Conservation (phyloP, 129 eudicot species). For the Dittrichia graveolens region DNA sequence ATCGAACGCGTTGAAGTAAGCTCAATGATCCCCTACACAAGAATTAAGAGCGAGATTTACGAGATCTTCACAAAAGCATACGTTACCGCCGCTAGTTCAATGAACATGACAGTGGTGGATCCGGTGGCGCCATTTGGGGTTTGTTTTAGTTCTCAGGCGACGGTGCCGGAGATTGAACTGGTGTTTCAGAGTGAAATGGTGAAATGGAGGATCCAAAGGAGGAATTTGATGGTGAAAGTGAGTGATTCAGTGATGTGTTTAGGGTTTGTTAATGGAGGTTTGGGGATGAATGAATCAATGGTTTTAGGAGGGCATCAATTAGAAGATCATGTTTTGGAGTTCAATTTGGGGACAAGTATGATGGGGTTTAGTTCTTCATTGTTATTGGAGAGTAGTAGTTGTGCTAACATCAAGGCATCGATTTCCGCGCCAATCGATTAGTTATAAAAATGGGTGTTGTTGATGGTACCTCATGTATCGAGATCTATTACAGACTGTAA, state of each 20-base stretch:
- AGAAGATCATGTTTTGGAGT: slow-evolving; percentile 77
- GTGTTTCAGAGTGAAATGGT: slow-evolving; percentile 81
- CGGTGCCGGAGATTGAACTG: slow-evolving; percentile 61
- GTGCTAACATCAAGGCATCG: slow-evolving; percentile 40
- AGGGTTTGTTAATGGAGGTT: slow-evolving; percentile 82
- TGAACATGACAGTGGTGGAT: slow-evolving; percentile 55
- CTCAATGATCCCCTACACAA: slow-evolving; percentile 60
- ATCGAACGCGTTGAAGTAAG: slow-evolving; percentile 48
- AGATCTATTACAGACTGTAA: too few relatives aligned
- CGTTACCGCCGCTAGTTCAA: slow-evolving; percentile 30
- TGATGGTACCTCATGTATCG: too few relatives aligned
- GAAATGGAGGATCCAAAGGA: slow-evolving; percentile 62
- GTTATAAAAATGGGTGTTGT: background rate
- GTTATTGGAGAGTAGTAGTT: slow-evolving; percentile 41
- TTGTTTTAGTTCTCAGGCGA: slow-evolving; percentile 47
- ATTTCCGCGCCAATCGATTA: slow-evolving; percentile 22
- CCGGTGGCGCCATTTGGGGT: slow-evolving; percentile 58
- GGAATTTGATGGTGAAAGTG: slow-evolving; percentile 66
- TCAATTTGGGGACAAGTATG: slow-evolving; percentile 68
- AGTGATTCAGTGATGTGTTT: slow-evolving; percentile 72
- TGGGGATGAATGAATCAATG: slow-evolving; percentile 39
- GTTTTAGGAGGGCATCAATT: slow-evolving; percentile 77
- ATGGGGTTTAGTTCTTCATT: slow-evolving; percentile 72
- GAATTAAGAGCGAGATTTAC: slow-evolving; percentile 47
- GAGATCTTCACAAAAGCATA: slow-evolving; percentile 41